phyloP scores from a whole-genome alignment of 140 eudicot genomes.

The Ambrosia hybrid region DNA sequence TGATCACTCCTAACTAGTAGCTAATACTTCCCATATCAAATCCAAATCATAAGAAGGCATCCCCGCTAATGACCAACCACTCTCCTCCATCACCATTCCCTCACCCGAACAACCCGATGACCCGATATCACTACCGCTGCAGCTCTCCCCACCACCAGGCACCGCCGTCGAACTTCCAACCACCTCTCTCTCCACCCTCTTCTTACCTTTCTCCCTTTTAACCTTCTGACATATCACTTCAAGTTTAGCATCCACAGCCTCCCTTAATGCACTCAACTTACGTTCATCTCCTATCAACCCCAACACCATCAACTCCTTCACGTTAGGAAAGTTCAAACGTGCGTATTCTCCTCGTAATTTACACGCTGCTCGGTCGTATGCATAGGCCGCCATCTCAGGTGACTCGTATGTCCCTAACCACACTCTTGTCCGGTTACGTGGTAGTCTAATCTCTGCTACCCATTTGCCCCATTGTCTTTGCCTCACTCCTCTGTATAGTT shows the following conservation, averaged over 20 bases:
- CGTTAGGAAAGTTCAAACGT: slow-evolving; percentile 71
- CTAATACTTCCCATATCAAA: slow-evolving; percentile 78
- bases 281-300: slow-evolving; percentile 52
- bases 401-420: slow-evolving; percentile 94
- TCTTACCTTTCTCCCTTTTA: slow-evolving; percentile 43
- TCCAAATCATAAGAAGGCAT: slow-evolving; percentile 82
- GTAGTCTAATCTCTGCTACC: slow-evolving; percentile 90
- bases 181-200: slow-evolving; percentile 20
- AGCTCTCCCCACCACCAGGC: slow-evolving; percentile 18
- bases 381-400: slow-evolving; percentile 87
- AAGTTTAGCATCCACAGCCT: slow-evolving; percentile 66
- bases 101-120: slow-evolving; percentile 37
- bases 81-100: slow-evolving; percentile 36
- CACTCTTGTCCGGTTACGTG: slow-evolving; percentile 77
- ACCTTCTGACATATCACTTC: slow-evolving; percentile 65
- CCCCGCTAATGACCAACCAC: slow-evolving; percentile 60
- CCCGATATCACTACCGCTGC: neutral
- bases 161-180: neutral
- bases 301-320: slow-evolving; percentile 25
- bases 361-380: slow-evolving; percentile 84
- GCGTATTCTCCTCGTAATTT: slow-evolving; percentile 88
- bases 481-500: slow-evolving; percentile 83
- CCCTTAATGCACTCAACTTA: slow-evolving; percentile 47
- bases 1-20: slow-evolving; percentile 41
- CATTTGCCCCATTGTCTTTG: slow-evolving; percentile 96